Base-by-base conservation (phyloP, 257 asterid genomes). In the Solanum commersonii region DNA sequence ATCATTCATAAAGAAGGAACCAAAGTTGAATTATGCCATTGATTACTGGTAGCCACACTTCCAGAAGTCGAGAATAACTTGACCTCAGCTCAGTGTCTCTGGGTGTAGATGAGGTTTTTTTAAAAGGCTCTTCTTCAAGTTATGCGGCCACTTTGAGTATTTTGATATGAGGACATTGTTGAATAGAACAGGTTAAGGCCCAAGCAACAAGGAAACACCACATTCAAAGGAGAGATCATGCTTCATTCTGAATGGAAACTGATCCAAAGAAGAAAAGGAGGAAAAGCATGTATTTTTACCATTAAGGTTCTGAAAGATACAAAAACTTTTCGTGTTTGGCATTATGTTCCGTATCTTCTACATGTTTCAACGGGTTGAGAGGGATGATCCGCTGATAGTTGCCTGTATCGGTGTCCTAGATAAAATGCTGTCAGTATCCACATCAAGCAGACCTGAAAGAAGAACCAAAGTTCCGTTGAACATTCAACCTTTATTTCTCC, bases 401-500 rank as follows among this genome's bases (percentile, higher is more conserved):
- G 93, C 76, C 88, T 91, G 87, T 95, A 97, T 86, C 92, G 90
- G 73, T 90, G 92, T 49, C 99, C 99, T 87, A 94, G 90, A 89
- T 91, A 93, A 88, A 91, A 96, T 11, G 98, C 98, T 13, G 95
- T 92, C 68, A 89, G 89, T 79, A 95, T 90, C 99, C 99, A 97
- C 84, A 92, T 34, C 15, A 92, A 68, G 89, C 98, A 95, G 35
- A 93, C 97, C 99, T 95, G 93, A 88, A 40, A 83, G 14, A 88
- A 86, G 29, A 18, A 25, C 29, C 70, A 81, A 81, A 29, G n/a
- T 79, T 29, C 29, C 16, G 3, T 49, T 18, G 29, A 82, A 81
- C 85, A 18, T 46, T 46, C 42, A 16, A 81, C 85, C 63, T 81
- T 81, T 29, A 81, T 81, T 78, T 81, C 70, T 46, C 42, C 29